These are phyloP conservation scores for Acorus gramineus DNA, from an alignment of 106 monocot species.

Conservation along the genomic window DNA sequence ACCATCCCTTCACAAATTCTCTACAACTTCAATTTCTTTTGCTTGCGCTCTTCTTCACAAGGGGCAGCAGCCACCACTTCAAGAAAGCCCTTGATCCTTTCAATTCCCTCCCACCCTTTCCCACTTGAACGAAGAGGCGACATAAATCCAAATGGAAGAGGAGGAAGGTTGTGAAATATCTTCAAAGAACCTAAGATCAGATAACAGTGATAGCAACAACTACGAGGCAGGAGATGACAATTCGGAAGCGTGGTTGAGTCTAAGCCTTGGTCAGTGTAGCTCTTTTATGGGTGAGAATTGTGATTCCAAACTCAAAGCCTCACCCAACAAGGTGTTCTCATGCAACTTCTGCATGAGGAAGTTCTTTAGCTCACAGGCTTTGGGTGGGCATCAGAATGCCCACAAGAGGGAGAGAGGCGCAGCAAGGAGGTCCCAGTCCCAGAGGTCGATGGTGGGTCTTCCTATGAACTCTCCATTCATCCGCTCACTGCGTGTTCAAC, in stretches of 20 bases:
- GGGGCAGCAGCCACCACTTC: no score
- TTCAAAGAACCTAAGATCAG: not conserved
- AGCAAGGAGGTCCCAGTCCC: slow-evolving; percentile 31
- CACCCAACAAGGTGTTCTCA: slow-evolving; percentile 50
- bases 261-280: slow-evolving; percentile 19
- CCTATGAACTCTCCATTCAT: slow-evolving; percentile 16
- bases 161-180: slow-evolving; percentile 8
- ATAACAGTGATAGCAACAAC: not conserved
- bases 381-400: slow-evolving; percentile 79
- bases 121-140: not conserved
- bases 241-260: slow-evolving; percentile 25
- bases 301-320: not conserved
- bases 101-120: slow-evolving; percentile 1
- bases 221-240: not conserved
- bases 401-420: slow-evolving; percentile 73
- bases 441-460: slow-evolving; percentile 18
- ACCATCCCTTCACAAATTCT: slow-evolving; percentile 1
- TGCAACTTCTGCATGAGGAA: slow-evolving; percentile 85
- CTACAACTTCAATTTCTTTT: not conserved
- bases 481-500: slow-evolving; percentile 26
- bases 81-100: not conserved
- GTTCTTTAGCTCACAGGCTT: slow-evolving; percentile 71
- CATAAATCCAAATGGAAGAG: slow-evolving; percentile 5
- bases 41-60: no score
- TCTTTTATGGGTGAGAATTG: slow-evolving; percentile 9